These are phyloP conservation scores for Penicillium vulpinum DNA, from an alignment of 2,329 filamentous ascomycete species.

Conservation along the genomic window DNA sequence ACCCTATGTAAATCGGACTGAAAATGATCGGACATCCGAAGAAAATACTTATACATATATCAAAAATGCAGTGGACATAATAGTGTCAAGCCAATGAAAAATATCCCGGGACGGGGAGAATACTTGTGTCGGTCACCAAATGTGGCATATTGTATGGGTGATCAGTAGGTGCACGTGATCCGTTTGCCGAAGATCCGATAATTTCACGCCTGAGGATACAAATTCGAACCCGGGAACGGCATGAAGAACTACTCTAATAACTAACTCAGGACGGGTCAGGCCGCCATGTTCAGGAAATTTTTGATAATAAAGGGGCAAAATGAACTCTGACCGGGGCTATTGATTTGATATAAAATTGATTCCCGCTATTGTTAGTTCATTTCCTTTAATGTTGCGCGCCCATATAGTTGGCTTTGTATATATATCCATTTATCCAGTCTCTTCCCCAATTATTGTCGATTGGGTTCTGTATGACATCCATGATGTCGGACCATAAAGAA, in stretches of 20 bases:
- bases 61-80: no score
- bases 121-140: neutral
- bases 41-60: no score
- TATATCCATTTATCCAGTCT: neutral
- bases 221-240: neutral
- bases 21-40: neutral
- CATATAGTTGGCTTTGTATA: neutral
- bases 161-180: neutral
- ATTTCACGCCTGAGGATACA: neutral
- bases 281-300: neutral
- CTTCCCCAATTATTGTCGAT: neutral
- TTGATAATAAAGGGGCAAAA: neutral
- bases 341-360: neutral
- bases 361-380: neutral
- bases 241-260: neutral
- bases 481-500: slow-evolving; percentile 13
- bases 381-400: neutral
- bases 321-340: neutral
- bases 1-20: neutral
- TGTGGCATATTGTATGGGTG: neutral
- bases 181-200: slow-evolving; percentile 4
- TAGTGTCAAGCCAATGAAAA: neutral
- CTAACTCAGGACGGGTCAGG: neutral
- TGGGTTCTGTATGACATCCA: neutral
- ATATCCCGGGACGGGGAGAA: neutral